Percentiles rank a stretch among this genome's conserved stretches.
phyloP scores from a whole-genome alignment of 1,284 basidiomycete genomes.

The Cutaneotrichosporon dermatis region DNA sequence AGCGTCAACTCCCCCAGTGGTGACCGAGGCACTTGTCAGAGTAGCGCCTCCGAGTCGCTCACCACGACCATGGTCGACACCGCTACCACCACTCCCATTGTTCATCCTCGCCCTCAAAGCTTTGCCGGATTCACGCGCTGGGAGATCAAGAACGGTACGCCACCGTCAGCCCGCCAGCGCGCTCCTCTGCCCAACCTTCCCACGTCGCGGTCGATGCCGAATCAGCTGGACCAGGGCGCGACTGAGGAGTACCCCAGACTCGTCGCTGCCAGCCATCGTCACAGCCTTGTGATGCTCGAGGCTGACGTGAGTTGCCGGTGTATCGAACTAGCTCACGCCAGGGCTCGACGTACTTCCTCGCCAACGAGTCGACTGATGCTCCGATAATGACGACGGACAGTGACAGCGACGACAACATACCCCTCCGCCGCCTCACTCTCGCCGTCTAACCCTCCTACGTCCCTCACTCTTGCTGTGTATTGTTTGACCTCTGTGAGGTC shows the following conservation, averaged over 20 bases:
- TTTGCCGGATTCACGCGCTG: constrained; percentile 11
- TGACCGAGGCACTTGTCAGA: too few species aligned
- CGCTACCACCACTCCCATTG: not conserved
- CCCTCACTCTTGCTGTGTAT: too few species aligned
- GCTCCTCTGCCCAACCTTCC: too few species aligned
- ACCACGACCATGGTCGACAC: too few species aligned
- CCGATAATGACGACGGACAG: too few species aligned
- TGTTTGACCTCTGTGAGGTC: too few species aligned
- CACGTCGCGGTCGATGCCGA: not conserved
- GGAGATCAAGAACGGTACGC: not conserved
- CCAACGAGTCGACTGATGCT: constrained; percentile 6
- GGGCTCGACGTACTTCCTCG: constrained; percentile 14
- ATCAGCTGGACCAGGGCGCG: not conserved
- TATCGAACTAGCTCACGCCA: not conserved
- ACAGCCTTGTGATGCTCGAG: constrained; percentile 5
- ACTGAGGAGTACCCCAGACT: not conserved
- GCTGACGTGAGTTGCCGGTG: constrained; percentile 1
- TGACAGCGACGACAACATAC: too few species aligned
- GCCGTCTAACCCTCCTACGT: not conserved
- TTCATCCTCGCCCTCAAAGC: constrained; percentile 9
- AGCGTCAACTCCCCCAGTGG: too few species aligned
- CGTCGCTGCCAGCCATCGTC: not conserved
- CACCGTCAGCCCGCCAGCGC: not conserved
- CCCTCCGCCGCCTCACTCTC: too few species aligned
- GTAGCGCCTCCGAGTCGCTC: too few species aligned